Base-by-base conservation (phyloP, 2,329 filamentous ascomycete species). In the Colletotrichum zoysiae region DNA sequence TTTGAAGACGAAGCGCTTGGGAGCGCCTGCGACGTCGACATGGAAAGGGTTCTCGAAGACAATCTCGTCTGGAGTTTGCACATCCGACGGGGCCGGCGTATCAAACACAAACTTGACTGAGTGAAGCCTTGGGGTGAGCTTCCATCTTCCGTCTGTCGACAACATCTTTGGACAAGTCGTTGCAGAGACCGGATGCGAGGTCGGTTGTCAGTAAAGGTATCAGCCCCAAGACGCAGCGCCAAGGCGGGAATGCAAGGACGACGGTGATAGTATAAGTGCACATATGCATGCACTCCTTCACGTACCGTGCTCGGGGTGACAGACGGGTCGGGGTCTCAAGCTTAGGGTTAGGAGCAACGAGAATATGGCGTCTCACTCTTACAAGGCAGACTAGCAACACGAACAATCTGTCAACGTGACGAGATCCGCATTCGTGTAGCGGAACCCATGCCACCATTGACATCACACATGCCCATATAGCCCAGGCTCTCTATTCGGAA, bases 21-120 rank as follows among this genome's bases (percentile, higher is more conserved):
- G 67, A 4, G 56, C n/a, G 9, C 67, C 67, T 4, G 67, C 23
- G 8, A 26, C 66, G 7, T 48, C 46, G 26, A n/a, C n/a, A 2
- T 56, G 3, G n/a, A 70, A 66, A n/a, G 67, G 67, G 20, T 48
- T 70, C 5, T 70, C 63, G 20, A 70, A 67, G 20, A 70, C 50
- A 12, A 70, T 53, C 18, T 70, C 56, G 5, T 67, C 67, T 5
- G 67, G 67, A 2, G 46, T 42, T 6, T 53, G 8, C 30, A 30
- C 57, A 20, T 67, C 55, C 9, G 55, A 35, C 20, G 38, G 55
- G 33, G 48, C 42, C 16, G 46, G 55, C 1, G 48, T 11, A 20
- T 70, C 67, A 6, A 70, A 70, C 12, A 70, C 63, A 26, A 70
- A 70, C 11, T 70, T 70, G n/a, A 70, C 67, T 23, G 67, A 70